Base-by-base conservation (phyloP, 225 moss, liverwort and hornwort genomes). In the Thuidium tamariscinum region DNA sequence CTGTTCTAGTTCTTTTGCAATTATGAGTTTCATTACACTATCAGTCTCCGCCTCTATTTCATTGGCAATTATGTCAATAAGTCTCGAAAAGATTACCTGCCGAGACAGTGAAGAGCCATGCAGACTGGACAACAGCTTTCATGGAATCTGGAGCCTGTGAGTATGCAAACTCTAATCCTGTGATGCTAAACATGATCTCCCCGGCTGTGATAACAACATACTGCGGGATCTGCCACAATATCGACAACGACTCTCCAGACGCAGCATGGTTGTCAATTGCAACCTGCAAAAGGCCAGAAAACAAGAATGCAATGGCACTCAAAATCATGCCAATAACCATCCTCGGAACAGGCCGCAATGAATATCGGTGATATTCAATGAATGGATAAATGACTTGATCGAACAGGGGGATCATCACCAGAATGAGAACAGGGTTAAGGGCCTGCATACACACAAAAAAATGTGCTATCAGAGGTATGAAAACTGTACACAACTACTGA, bases 161-260 rank as follows among this genome's bases (percentile, higher is more conserved):
- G 72, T 97, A 97, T 9, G 96, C 97, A 89, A 97, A 97, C 59
- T 97, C 97, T 85, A 97, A 87, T 64, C 97, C 95, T 30, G 95
- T 95, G 87, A 97, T 97, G 91, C 95, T 96, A 61, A 96, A 97
- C 94, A 97, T 83, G 39, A 97, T 94, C 87, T 97, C 97, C 79
- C 96, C 96, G 51, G 93, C 91, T 66, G 95, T 97, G 6, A 97
- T 95, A 27, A 92, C 63, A 54, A 96, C 89, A 80, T 92, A 94
- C 80, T 95, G 95, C 34, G 94, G 94, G 56, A 86, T 80, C 87
- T 96, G 97, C 97, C 95, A 96, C 67, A 97, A 83, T 17, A 97
- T 95, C 37, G 94, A 93, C 86, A 95, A 89, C 32, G 91, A 63
- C 55, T 74, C 89, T 71, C 93, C 88, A 74, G 84, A 82, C 21